Evolutionary conservation across 345 rosid species (phyloP).

Genomic region (Microcos paniculata): DNA sequence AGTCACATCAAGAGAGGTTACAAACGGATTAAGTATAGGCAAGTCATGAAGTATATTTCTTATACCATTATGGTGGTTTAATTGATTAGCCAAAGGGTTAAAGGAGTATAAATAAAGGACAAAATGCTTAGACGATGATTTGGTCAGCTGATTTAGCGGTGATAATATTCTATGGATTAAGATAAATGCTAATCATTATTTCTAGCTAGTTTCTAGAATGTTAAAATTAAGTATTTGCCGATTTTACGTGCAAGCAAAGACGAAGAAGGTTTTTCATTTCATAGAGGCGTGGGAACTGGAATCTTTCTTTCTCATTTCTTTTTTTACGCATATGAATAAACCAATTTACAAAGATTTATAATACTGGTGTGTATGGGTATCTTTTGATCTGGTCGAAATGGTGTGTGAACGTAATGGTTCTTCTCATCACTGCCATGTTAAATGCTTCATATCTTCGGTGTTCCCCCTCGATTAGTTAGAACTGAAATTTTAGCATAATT

Average conservation of each 20-base stretch:
- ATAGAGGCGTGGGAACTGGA: not conserved
- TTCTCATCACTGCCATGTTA: not conserved
- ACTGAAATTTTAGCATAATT: not conserved
- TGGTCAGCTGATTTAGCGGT: conserved; percentile 2
- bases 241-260: conserved; percentile 1
- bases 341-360: not conserved
- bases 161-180: conserved; percentile 14
- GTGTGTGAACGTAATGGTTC: not conserved
- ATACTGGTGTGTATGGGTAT: not conserved
- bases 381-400: conserved; percentile 8
- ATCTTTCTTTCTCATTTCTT: not conserved
- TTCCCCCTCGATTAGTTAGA: not conserved
- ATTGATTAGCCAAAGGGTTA: not conserved
- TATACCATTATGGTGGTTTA: not conserved
- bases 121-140: not conserved
- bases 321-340: not conserved
- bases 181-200: not conserved
- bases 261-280: not conserved
- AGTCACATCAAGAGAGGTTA: too few species aligned
- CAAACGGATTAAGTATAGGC: too few species aligned
- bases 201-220: not conserved
- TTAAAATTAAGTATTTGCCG: not conserved
- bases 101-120: not conserved
- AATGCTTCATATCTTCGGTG: not conserved
- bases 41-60: too few species aligned